Evolutionary conservation across 345 rosid genomes (phyloP).

Genomic region (Microthlaspi erraticum): DNA sequence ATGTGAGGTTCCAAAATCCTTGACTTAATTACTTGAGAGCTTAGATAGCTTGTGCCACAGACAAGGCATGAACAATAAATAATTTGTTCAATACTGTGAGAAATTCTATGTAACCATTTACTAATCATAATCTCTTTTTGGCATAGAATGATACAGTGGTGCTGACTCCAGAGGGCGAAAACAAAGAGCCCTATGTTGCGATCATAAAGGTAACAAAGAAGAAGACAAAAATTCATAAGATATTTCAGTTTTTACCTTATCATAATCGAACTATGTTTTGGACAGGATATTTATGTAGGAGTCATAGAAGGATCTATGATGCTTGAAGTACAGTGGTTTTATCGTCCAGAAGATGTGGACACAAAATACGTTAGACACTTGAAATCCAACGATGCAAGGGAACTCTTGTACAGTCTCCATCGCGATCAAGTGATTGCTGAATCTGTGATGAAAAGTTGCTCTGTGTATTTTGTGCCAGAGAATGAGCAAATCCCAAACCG

Average conservation of each 20-base stretch:
- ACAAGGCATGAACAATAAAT: no score
- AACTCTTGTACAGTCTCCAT: constrained; percentile 84
- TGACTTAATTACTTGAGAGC: no score
- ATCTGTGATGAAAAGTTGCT: constrained; percentile 77
- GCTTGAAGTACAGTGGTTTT: constrained; percentile 90
- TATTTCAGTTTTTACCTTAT: background rate
- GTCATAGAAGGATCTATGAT: constrained; percentile 50
- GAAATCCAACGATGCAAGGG: constrained; percentile 64
- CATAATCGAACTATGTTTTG: constrained; percentile 2
- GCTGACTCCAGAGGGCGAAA: constrained; percentile 58
- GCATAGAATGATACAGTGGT: constrained; percentile 83
- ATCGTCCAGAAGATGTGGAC: constrained; percentile 86
- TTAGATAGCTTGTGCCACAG: no score
- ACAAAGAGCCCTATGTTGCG: constrained; percentile 77
- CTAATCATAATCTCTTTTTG: no score
- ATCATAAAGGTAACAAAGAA: constrained; percentile 69
- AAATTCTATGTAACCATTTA: no score
- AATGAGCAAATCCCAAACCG: constrained; percentile 67
- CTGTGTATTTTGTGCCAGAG: constrained; percentile 76
- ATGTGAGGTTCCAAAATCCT: no score
- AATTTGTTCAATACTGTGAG: no score
- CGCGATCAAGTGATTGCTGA: constrained; percentile 82
- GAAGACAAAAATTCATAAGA: background rate
- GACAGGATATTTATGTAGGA: constrained; percentile 65
- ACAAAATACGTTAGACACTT: constrained; percentile 68